Base-by-base conservation (phyloP, 148 eudicot species). In the Polygonum aviculare region DNA sequence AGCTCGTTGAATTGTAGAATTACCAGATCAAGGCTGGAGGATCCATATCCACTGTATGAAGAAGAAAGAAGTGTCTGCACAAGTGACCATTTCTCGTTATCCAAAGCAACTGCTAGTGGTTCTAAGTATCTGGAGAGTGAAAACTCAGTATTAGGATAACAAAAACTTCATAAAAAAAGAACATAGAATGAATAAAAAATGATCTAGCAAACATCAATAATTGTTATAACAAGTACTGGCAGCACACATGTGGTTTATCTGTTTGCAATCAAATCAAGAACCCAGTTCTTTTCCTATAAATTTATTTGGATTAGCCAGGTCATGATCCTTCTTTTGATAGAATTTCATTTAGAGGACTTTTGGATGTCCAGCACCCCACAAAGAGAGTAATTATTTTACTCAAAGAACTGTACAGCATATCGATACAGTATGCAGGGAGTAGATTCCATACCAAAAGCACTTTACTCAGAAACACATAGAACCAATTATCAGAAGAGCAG, bases 31-130 rank as follows among this genome's bases (percentile, higher is more conserved):
- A 95, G 90, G 81, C 94, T 90, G 59, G 97, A 88, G 79, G 82
- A 85, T 75, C 97, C 97, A 82, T 95, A 95, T 83, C 97, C 97
- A 75, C 81, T 89, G 79, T 95, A 92, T 31, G 97, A 95, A 81
- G 98, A 92, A 19, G 98, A 92, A 75, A 92, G 85, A 77, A 92
- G 88, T 82, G 88, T 86, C 82, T 95, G 97, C 77, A 95, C 98
- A 71, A 95, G 83, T 36, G 98, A 95, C 97, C 98, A 95, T 74
- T 84, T 90, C 85, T 95, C 97, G 57, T 89, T 85, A 47, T 95
- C 98, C 84, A 95, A 87, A 79, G 97, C 98, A 82, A 84, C 82
- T 67, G 97, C 93, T 77, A 95, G 80, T 77, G 98, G 98, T 83
- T 92, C 97, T 86, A 95, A 81, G 83, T 95, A 95, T 76, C 97